Evolutionary conservation across 1,139 yeast species (phyloP).

Genomic region (Kluyveromyces marxianus): DNA sequence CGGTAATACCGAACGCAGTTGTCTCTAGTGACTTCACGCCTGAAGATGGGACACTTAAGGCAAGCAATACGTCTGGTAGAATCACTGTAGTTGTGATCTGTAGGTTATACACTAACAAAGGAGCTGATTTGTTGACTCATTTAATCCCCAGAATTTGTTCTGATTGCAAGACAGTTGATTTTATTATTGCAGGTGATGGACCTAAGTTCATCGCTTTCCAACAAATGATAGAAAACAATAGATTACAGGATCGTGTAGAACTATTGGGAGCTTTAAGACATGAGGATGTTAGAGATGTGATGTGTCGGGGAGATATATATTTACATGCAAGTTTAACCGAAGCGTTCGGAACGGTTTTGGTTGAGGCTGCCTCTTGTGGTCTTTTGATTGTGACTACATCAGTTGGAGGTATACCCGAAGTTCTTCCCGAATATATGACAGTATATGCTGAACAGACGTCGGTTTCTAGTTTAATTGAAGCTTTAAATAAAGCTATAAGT

Average conservation of each 20-base stretch:
- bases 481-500: conserved; percentile 59
- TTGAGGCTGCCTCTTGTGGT: conserved; percentile 97
- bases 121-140: conserved; percentile 82
- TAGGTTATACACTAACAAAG: conserved; percentile 90
- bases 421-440: conserved; percentile 88
- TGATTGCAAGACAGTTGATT: conserved; percentile 55
- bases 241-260: conserved; percentile 81
- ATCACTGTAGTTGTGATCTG: conserved; percentile 89
- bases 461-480: conserved; percentile 69
- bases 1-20: conserved; percentile 96
- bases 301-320: conserved; percentile 91
- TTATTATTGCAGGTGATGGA: conserved; percentile 93
- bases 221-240: conserved; percentile 85
- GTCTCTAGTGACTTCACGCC: conserved; percentile 78
- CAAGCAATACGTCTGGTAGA: conserved; percentile 13
- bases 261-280: conserved; percentile 84
- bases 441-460: conserved; percentile 75
- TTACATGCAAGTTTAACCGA: conserved; percentile 92
- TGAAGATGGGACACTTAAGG: conserved; percentile 10
- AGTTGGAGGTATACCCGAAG: conserved; percentile 98
- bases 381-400: conserved; percentile 87
- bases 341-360: conserved; percentile 95
- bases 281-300: conserved; percentile 86
- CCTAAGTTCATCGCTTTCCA: conserved; percentile 90
- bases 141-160: conserved; percentile 79